These are phyloP conservation scores for Fonsecaea erecta DNA, from an alignment of 2,329 filamentous ascomycete species.

Conservation along the genomic window DNA sequence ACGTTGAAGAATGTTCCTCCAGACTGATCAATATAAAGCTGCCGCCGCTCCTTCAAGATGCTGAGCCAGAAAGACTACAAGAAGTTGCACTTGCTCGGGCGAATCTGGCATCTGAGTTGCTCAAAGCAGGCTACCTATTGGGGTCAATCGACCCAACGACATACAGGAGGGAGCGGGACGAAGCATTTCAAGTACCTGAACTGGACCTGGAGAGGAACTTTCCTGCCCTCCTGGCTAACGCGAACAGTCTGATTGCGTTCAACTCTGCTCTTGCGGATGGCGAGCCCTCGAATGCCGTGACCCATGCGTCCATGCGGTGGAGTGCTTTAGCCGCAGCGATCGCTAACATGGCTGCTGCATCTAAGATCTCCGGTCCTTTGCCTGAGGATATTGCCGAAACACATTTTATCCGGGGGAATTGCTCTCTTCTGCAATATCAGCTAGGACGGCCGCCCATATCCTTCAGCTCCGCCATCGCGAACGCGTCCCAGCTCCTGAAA, in stretches of 20 bases:
- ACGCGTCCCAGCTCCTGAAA: conserved; percentile 54
- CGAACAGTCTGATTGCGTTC: conserved; percentile 61
- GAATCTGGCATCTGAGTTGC: conserved; percentile 61
- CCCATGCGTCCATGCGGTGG: conserved; percentile 53
- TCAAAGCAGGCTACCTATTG: conserved; percentile 61
- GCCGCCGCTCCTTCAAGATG: conserved; percentile 55
- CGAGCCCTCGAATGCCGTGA: conserved; percentile 40
- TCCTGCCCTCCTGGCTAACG: conserved; percentile 59
- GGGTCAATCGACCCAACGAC: conserved; percentile 55
- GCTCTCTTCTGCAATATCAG: conserved; percentile 59
- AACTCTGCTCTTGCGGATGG: conserved; percentile 53
- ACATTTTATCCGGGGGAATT: conserved; percentile 60
- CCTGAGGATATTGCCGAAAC: conserved; percentile 58
- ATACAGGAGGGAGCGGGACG: conserved; percentile 55
- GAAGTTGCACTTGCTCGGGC: conserved; percentile 62
- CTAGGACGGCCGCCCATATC: conserved; percentile 54
- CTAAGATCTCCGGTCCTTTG: conserved; percentile 51
- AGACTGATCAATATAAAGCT: conserved; percentile 60
- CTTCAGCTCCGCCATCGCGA: conserved; percentile 50
- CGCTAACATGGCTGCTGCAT: conserved; percentile 55
- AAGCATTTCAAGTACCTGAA: conserved; percentile 46
- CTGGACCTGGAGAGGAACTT: conserved; percentile 51
- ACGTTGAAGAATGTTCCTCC: conserved; percentile 62
- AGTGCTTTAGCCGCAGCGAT: conserved; percentile 58
- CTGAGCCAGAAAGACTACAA: conserved; percentile 47